Percentiles rank a stretch among this genome's conserved stretches.
phyloP scores from a whole-genome alignment of 1,139 yeast species.

The Diutina scorzettiae region DNA sequence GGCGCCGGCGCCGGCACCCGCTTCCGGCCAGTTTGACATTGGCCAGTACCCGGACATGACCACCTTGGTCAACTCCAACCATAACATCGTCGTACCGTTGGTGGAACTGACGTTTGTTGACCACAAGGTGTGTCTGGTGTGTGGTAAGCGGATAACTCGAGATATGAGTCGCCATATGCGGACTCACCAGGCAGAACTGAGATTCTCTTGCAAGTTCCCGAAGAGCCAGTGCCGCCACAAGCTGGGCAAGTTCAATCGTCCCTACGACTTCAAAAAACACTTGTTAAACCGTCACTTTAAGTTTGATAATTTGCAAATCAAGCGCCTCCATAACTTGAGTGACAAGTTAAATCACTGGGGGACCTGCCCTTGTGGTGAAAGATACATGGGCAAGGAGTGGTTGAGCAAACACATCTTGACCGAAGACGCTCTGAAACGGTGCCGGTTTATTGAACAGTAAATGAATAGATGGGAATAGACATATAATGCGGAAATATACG shows the following conservation, averaged over 20 bases:
- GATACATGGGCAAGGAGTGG: slow-evolving; percentile 4
- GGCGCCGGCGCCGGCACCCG: neutral
- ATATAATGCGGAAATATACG: no score
- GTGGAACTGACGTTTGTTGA: slow-evolving; percentile 12
- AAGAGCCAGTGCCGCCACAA: slow-evolving; percentile 6
- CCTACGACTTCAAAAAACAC: slow-evolving; percentile 5
- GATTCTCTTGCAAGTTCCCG: slow-evolving; percentile 5
- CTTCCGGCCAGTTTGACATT: neutral
- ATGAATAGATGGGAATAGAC: slow-evolving; percentile 19
- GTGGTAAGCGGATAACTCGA: slow-evolving; percentile 6
- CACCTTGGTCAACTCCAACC: slow-evolving; percentile 27
- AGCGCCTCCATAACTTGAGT: slow-evolving; percentile 1
- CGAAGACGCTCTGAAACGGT: slow-evolving; percentile 13
- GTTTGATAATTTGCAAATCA: slow-evolving; percentile 4
- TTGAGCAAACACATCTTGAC: slow-evolving; percentile 4
- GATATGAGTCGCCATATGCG: slow-evolving; percentile 6
- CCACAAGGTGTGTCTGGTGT: slow-evolving; percentile 4
- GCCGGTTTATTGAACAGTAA: slow-evolving; percentile 36
- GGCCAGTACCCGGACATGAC: slow-evolving; percentile 27
- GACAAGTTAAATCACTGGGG: slow-evolving; percentile 6
- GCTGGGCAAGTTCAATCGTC: slow-evolving; percentile 6
- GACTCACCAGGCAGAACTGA: slow-evolving; percentile 5
- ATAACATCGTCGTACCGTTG: slow-evolving; percentile 22
- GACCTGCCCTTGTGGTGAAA: slow-evolving; percentile 5
- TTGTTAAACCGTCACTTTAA: slow-evolving; percentile 5